Base-by-base conservation (phyloP, 1,284 basidiomycete genomes). In the Apiotrichum domesticum region DNA sequence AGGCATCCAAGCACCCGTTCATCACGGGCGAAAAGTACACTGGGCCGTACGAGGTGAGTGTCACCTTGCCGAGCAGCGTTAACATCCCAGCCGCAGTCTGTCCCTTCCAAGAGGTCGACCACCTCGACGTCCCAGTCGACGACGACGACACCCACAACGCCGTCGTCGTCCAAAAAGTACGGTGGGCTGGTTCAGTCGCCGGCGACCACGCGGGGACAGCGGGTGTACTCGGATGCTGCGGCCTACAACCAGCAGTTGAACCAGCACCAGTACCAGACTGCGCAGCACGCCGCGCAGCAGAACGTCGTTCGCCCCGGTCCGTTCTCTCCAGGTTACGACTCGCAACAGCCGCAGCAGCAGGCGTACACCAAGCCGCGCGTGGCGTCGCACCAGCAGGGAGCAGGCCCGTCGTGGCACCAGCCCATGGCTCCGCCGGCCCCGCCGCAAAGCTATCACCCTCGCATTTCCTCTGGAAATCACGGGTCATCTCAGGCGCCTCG, bases 11-110 rank as follows among this genome's bases (percentile, higher is more conserved):
- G 72, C 96, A 98, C 76, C 95, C 95, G 3, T 99, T 98, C 78
- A 97, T 99, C 68, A 96, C 93, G 9, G 94, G 95, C 55, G 95
- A 98, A 77, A 93, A 92, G 75, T 96, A 87, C 71, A 85, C 84
- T 9, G 91, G 90, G 62, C 87, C 88, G 7, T 94, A 88, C 78
- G 83, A 87, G 73, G 90, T 90, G 75, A 75, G 88, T 81, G 29
- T 44, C 14, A 5, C 21, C 9, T 11, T 21, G 6, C 43, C 40
- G n/a, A 42, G 39, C 15, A 34, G 32, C 8, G 10, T 33, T 46
- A 34, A 13, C 45, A 10, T 10, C 4, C 11, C 50, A 62, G 62
- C 56, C 62, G 1, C 51, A 57, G 15, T 48, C 57, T 14, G 52
- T 48, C 21, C 55, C 56, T 14, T 34, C 55, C 11, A 59, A 64